A percentile compares a stretch with the other conserved stretches of the same genome.
These are phyloP conservation scores for Trametes villosa DNA, from an alignment of 768 basidiomycete species.

Conservation along the genomic window DNA sequence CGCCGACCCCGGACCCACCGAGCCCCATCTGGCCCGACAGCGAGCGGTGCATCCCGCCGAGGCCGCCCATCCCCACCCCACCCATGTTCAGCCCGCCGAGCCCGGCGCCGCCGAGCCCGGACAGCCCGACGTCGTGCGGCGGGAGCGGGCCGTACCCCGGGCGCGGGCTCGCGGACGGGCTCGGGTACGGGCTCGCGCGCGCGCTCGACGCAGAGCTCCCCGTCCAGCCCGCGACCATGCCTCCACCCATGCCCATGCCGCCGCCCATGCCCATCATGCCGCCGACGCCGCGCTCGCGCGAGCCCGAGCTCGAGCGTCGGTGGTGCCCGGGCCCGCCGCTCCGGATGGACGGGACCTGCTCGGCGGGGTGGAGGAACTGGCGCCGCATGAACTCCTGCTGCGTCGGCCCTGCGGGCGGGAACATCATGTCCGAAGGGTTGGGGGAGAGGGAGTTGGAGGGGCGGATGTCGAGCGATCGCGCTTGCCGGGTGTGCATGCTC, in stretches of 20 bases:
- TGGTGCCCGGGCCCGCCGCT: constrained; percentile 42
- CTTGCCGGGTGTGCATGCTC: constrained; percentile 49
- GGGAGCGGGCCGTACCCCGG: constrained; percentile 54
- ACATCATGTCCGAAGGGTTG: constrained; percentile 23
- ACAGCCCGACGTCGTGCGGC: constrained; percentile 17
- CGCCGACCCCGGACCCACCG: neutral
- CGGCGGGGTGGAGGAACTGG: constrained; percentile 49
- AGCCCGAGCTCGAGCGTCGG: constrained; percentile 48
- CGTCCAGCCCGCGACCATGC: constrained; percentile 26
- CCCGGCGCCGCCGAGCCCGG: constrained; percentile 4
- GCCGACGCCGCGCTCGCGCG: constrained; percentile 36
- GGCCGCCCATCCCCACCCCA: constrained; percentile 21
- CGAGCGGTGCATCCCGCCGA: constrained; percentile 24
- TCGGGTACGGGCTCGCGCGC: constrained; percentile 67
- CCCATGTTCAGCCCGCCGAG: constrained; percentile 19
- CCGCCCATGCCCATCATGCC: constrained; percentile 20
- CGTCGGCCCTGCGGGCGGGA: constrained; percentile 37
- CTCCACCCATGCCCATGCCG: constrained; percentile 17
- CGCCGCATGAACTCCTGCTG: constrained; percentile 48
- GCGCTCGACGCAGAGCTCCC: constrained; percentile 28
- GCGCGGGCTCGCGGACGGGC: constrained; percentile 67
- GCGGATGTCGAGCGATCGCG: constrained; percentile 66
- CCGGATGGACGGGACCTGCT: constrained; percentile 39
- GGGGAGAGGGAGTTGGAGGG: constrained; percentile 37
- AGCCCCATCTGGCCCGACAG: constrained; percentile 24